phyloP scores from a whole-genome alignment of 2,329 filamentous ascomycete genomes.

The Talaromyces albobiverticillius region DNA sequence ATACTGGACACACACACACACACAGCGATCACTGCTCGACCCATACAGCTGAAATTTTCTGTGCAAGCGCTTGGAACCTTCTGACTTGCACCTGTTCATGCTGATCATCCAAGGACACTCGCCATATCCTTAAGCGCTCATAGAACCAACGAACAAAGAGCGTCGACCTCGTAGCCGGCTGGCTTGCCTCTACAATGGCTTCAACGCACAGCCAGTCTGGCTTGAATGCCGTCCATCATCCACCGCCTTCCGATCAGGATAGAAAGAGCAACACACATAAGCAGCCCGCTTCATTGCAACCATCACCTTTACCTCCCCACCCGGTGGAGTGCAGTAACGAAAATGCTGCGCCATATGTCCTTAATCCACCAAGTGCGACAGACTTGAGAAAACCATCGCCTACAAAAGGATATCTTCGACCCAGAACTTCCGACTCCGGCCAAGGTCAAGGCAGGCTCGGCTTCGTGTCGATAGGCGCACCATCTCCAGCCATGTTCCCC shows the following conservation, averaged over 20 bases:
- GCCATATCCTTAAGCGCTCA: background rate
- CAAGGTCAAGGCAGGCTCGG: conserved; percentile 58
- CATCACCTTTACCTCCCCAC: conserved; percentile 51
- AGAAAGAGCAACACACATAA: conserved; percentile 20
- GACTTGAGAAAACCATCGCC: conserved; percentile 61
- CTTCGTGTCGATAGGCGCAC: conserved; percentile 59
- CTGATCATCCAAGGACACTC: background rate
- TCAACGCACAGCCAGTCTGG: conserved; percentile 44
- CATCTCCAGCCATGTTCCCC: conserved; percentile 41
- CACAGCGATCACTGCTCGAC: too few relatives aligned
- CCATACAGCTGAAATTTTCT: background rate
- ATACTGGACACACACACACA: too few relatives aligned
- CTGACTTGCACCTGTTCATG: background rate
- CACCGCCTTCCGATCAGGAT: conserved; percentile 17
- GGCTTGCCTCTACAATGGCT: conserved; percentile 29
- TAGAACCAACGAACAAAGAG: background rate
- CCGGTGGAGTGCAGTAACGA: conserved; percentile 38
- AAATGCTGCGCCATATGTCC: conserved; percentile 59
- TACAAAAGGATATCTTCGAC: conserved; percentile 59
- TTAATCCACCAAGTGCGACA: conserved; percentile 57
- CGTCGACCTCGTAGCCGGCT: background rate
- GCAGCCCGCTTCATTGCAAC: conserved; percentile 44
- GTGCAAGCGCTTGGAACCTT: background rate
- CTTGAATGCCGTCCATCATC: conserved; percentile 48
- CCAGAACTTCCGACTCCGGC: conserved; percentile 56